Evolutionary conservation across 2,329 filamentous ascomycete species (phyloP), one percentile per base, ranked within the genome.

Genomic region (Colletotrichum lentis): DNA sequence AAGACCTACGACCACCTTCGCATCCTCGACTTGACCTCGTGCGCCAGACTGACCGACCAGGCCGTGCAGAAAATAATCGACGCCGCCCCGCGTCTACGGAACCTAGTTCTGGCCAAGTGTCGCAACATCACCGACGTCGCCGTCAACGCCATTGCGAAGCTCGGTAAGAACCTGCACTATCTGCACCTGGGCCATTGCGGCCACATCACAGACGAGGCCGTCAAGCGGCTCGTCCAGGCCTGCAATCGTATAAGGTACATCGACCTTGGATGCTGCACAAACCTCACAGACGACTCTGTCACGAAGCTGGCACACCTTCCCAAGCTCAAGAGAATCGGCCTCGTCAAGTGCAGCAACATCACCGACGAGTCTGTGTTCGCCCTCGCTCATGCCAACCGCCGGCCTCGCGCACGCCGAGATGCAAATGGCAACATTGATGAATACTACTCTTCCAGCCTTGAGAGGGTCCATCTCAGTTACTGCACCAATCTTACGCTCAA

Each of bases 221-320:
- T 99, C 20, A 91, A 92, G 73, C 90, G 89, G 63, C 84, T 99
- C 39, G 93, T 97, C 46, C 90, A 91, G 72, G 84, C 84, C 61
- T 99, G 96, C 83, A 98, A 95, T 75, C 89, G 96, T 27, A 98
- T 99, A 72, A 88, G 96, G 63, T 99, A 99, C 77, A 99, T 99
- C 71, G 96, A 99, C 76, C 83, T 99, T 50, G 96, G 96, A n/a
- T 98, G 96, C 81, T 99, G 96, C 79, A 88, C 87, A 16, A 90
- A 93, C 73, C 83, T 99, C 69, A 98, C 96, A 0, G 96, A 99
- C 73, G 85, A 86, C 12, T 97, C 94, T 24, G 91, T 99, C 18
- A 91, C 87, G 70, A 90, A 93, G 71, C 84, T 99, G 44, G 94
- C 96, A 5, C 88, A 88, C 16, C 85, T 99, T 6, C 96, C 96